Evolutionary conservation across 306 rosid species (phyloP), one percentile per base, ranked within the genome.

Genomic region (Inga leiocalycina): DNA sequence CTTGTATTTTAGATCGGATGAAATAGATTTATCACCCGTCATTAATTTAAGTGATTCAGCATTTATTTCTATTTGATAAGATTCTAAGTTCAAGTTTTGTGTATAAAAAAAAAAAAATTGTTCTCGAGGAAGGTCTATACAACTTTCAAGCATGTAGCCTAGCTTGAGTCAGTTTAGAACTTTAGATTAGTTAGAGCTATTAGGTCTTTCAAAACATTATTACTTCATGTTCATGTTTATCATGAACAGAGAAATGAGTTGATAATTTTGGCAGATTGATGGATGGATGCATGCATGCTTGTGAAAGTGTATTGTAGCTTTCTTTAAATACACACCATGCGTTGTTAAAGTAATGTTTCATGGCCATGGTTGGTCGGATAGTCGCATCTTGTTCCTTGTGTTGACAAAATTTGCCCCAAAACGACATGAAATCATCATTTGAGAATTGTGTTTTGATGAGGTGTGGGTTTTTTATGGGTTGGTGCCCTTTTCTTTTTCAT

Each of bases 281-380:
- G 54, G 67, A 85, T 89, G 77, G 67, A 85, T 89, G 77, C 88
- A 76, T 84, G 62, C 77, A 76, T 84, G 62, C 77, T 70, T 66
- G 52, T 10, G 56, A 83, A 6, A 72, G 45, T 88, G 94, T 84
- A 86, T 65, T 74, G 92, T 87, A 79, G 88, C 88, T 93, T 87
- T 91, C 97, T 90, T 93, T 89, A 64, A 81, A 89, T 90, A 15
- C 77, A 32, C 74, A 88, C 98, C 98, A 79, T 83, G 77, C 83
- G 88, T 85, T 89, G 72, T 57, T 72, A 93, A 92, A 91, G 97
- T 85, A 44, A 82, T 75, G 79, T 84, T 86, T 75, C 86, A 88
- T 89, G 95, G 98, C 65, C 88, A 69, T 81, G 87, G 86, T 89
- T 87, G 77, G 37, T 81, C 90, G 85, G 78, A 81, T 39, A 79